These are phyloP conservation scores for Podila verticillata DNA, from an alignment of 192 early-diverging fungal genomes.

Conservation along the genomic window DNA sequence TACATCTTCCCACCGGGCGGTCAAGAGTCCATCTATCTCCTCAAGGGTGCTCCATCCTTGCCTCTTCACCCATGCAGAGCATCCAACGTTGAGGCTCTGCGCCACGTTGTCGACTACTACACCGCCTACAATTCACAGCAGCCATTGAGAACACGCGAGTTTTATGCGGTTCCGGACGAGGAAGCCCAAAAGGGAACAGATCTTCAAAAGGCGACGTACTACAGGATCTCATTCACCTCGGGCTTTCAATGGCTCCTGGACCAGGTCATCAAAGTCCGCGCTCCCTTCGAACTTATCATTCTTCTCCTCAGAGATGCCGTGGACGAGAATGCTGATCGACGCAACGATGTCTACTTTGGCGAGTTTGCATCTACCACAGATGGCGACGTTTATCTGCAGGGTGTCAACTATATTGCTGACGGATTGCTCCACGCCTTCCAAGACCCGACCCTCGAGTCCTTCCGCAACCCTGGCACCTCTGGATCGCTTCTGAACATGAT, in stretches of 20 bases:
- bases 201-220: constrained; percentile 13
- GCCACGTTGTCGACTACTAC: constrained; percentile 45
- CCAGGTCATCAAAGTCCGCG: constrained; percentile 45
- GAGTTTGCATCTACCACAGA: constrained; percentile 30
- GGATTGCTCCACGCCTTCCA: constrained; percentile 44
- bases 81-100: constrained; percentile 41
- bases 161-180: constrained; percentile 29
- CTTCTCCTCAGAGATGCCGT: constrained; percentile 42
- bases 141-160: constrained; percentile 37
- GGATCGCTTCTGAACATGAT: constrained; percentile 51
- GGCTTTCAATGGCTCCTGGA: constrained; percentile 47
- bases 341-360: constrained; percentile 37
- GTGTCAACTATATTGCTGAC: constrained; percentile 47
- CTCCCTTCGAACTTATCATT: constrained; percentile 42
- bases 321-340: constrained; percentile 39
- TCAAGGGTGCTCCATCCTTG: constrained; percentile 42
- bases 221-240: constrained; percentile 27
- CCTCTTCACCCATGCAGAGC: constrained; percentile 47
- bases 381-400: constrained; percentile 39
- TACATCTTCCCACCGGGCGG: constrained; percentile 48
- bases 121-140: constrained; percentile 43
- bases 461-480: constrained; percentile 46
- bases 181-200: not conserved
- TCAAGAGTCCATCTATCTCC: constrained; percentile 48
- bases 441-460: constrained; percentile 42